Percentiles rank a stretch among this genome's conserved stretches.
Conservation (phyloP, 1,284 basidiomycete genomes). For the Cerrena zonata region DNA sequence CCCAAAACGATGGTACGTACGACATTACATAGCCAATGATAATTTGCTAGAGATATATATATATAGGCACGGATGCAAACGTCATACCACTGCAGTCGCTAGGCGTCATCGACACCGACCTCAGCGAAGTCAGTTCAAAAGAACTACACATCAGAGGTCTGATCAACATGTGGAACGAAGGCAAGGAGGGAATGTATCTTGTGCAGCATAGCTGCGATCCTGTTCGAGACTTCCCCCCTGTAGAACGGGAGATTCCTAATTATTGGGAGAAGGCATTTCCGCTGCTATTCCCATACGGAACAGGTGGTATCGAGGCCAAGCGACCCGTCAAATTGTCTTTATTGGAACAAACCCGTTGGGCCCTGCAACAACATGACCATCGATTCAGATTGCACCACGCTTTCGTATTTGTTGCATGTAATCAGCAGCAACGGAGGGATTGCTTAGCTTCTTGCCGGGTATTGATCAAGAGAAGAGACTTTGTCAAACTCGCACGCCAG, state of each 20-base stretch:
- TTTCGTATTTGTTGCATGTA: constrained; percentile 32
- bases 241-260: constrained; percentile 11
- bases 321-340: constrained; percentile 22
- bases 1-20: no score
- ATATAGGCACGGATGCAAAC: constrained; percentile 3
- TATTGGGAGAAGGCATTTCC: constrained; percentile 30
- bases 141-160: constrained; percentile 13
- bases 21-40: no score
- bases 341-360: constrained; percentile 30
- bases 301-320: constrained; percentile 30
- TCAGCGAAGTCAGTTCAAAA: constrained; percentile 4
- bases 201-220: constrained; percentile 10
- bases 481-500: constrained; percentile 9
- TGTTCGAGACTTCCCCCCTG: constrained; percentile 9
- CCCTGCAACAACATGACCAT: constrained; percentile 30
- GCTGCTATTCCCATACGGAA: constrained; percentile 35
- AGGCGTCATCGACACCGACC: constrained; percentile 13
- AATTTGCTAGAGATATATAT: no score
- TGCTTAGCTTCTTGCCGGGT: constrained; percentile 12
- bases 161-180: constrained; percentile 14
- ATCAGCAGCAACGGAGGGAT: constrained; percentile 27
- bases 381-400: constrained; percentile 27
- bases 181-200: constrained; percentile 13
- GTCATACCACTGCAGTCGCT: constrained; percentile 15
- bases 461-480: constrained; percentile 12